Percentiles rank a stretch among this genome's conserved stretches.
phyloP scores from a whole-genome alignment of 345 rosid genomes.

The Populus pruinosa region DNA sequence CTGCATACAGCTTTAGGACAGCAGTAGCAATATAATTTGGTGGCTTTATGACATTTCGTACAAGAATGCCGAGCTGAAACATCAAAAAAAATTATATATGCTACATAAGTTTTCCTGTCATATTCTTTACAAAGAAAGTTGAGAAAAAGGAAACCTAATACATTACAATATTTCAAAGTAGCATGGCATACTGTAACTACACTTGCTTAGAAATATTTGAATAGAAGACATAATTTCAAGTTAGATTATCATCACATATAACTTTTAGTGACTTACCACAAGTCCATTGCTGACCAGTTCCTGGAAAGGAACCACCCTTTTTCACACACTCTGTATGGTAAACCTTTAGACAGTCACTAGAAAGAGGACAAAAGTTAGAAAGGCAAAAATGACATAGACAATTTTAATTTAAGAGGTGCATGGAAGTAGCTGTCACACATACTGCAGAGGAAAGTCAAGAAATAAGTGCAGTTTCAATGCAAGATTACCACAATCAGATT shows the following conservation, averaged over 20 bases:
- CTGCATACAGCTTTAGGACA: conserved; percentile 30
- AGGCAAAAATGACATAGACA: neutral
- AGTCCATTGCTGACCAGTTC: conserved; percentile 17
- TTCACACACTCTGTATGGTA: conserved; percentile 23
- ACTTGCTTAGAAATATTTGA: neutral
- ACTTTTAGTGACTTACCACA: conserved; percentile 20
- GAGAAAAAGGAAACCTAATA: neutral
- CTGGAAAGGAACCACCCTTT: neutral
- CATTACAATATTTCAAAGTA: neutral
- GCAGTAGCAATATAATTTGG: conserved; percentile 26
- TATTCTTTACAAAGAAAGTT: neutral
- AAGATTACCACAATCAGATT: neutral
- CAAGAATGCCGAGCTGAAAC: conserved; percentile 28
- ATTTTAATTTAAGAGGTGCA: neutral
- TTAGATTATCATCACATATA: neutral
- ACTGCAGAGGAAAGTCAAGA: neutral
- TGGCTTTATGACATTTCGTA: conserved; percentile 5
- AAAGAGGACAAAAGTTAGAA: neutral
- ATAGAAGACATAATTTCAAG: neutral
- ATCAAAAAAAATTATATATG: neutral
- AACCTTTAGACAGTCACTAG: conserved; percentile 27
- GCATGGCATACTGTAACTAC: neutral
- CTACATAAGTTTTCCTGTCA: neutral
- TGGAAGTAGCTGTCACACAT: neutral
- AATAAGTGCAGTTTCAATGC: neutral